Percentiles rank a stretch among this genome's conserved stretches.
These are phyloP conservation scores for Monilinia fructicola DNA, from an alignment of 2,329 filamentous ascomycete species.

Conservation along the genomic window DNA sequence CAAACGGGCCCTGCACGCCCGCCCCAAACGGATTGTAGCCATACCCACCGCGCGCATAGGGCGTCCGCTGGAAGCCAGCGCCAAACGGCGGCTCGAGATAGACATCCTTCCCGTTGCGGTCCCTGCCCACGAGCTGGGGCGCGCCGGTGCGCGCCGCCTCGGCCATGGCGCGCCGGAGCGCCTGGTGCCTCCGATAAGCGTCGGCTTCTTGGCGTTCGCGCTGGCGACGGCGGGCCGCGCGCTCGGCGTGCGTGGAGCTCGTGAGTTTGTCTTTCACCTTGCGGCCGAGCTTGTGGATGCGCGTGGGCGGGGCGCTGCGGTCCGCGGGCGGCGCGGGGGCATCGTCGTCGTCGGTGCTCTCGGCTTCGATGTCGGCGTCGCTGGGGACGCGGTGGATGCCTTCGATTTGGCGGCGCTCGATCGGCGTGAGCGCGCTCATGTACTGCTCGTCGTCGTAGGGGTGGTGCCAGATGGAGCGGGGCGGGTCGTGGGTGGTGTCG, in stretches of 20 bases:
- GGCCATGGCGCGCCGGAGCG: slow-evolving; percentile 51
- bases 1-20: slow-evolving; percentile 32
- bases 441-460: slow-evolving; percentile 60
- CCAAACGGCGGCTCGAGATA: slow-evolving; percentile 57
- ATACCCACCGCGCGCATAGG: slow-evolving; percentile 38
- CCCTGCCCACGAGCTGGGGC: slow-evolving; percentile 56
- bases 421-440: slow-evolving; percentile 48
- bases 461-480: slow-evolving; percentile 60
- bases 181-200: slow-evolving; percentile 51
- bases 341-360: slow-evolving; percentile 50
- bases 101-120: slow-evolving; percentile 54
- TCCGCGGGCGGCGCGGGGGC: slow-evolving; percentile 24
- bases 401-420: slow-evolving; percentile 51
- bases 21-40: slow-evolving; percentile 49
- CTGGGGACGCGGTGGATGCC: slow-evolving; percentile 41
- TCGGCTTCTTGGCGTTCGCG: slow-evolving; percentile 51
- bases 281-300: slow-evolving; percentile 50
- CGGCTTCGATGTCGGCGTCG: slow-evolving; percentile 45
- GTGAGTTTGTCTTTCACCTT: slow-evolving; percentile 61
- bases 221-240: slow-evolving; percentile 47
- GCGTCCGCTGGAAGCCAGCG: slow-evolving; percentile 30
- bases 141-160: slow-evolving; percentile 53
- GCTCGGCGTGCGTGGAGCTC: slow-evolving; percentile 54
- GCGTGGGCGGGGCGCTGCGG: slow-evolving; percentile 34
- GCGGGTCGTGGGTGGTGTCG: slow-evolving; percentile 54